Evolutionary conservation across 1,284 basidiomycete genomes (phyloP), one percentile per base, ranked within the genome.

Genomic region (Trichosporon sp.): DNA sequence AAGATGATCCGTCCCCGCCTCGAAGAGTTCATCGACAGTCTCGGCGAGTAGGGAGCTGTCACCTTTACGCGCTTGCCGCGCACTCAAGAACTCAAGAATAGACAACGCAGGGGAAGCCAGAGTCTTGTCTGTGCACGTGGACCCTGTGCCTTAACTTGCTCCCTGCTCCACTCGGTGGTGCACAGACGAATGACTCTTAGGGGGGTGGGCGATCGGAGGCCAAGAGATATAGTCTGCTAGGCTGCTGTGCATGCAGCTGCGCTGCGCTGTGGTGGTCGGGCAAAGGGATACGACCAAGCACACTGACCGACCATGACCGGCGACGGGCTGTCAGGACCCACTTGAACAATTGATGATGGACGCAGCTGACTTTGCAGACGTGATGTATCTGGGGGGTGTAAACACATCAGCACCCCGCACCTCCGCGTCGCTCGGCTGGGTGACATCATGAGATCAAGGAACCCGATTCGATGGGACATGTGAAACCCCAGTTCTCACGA

Each of bases 11-110:
- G 69, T 11, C 76, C 76, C 14, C 75, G 75, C 68, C 43, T 78
- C 14, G 51, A 75, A 31, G 71, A 71, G n/a, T 75, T 75, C 69
- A 74, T 76, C 63, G 72, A 75, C 54, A 71, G 70, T 61, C 71
- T 77, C n/a, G 76, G 76, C 31, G 59, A 63, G 35, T 63, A 54
- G 51, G 7, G 51, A 51, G 19, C 35, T 10, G 51, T 54, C 48
- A 6, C 19, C 4, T n/a, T n/a, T 1, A 14, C 4, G 16, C 6
- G 51, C 51, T 54, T 54, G 46, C 11, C 51, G 8, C 6, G 7
- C 51, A 8, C 19, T 21, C 51, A 54, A 54, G 51, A 19, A 2
- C 51, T 54, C 51, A 5, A 54, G 51, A 54, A 54, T 54, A 54
- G 51, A 19, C 5, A 8, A 7, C 16, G 43, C 43, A 46, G 7